A percentile compares a stretch with the other conserved stretches of the same genome.
These are phyloP conservation scores for Ichthyophthirius multifiliis DNA, from an alignment of 169 alveolate genomes.

Conservation along the genomic window DNA sequence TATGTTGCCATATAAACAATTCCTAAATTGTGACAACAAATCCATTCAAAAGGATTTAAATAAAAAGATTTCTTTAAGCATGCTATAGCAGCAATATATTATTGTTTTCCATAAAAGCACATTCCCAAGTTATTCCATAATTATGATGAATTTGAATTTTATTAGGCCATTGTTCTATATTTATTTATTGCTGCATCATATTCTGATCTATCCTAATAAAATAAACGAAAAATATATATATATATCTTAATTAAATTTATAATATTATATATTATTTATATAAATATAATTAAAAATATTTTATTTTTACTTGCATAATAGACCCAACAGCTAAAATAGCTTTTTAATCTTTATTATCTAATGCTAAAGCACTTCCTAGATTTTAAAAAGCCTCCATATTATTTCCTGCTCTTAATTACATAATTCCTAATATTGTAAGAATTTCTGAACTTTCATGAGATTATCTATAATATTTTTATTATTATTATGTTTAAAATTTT, in stretches of 20 bases:
- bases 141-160: constrained; percentile 86
- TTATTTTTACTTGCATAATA: constrained; percentile 72
- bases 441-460: neutral
- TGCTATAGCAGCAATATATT: constrained; percentile 85
- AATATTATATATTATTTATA: neutral
- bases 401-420: neutral
- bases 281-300: neutral
- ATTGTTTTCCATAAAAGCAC: constrained; percentile 88
- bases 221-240: neutral
- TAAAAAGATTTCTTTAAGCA: constrained; percentile 87
- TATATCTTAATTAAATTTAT: constrained; percentile 13
- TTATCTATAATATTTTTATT: neutral
- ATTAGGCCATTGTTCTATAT: constrained; percentile 78
- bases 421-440: neutral
- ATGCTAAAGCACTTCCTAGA: constrained; percentile 77
- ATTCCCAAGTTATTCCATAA: constrained; percentile 91
- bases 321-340: constrained; percentile 87
- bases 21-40: constrained; percentile 86
- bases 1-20: constrained; percentile 81
- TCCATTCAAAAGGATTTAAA: constrained; percentile 90
- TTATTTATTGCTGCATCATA: constrained; percentile 80
- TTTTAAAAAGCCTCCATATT: constrained; percentile 64
- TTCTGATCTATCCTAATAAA: neutral
- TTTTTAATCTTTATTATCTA: constrained; percentile 82
- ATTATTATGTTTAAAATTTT: neutral